These are phyloP conservation scores for Linum trigynum DNA, from an alignment of 345 rosid species.

Conservation along the genomic window DNA sequence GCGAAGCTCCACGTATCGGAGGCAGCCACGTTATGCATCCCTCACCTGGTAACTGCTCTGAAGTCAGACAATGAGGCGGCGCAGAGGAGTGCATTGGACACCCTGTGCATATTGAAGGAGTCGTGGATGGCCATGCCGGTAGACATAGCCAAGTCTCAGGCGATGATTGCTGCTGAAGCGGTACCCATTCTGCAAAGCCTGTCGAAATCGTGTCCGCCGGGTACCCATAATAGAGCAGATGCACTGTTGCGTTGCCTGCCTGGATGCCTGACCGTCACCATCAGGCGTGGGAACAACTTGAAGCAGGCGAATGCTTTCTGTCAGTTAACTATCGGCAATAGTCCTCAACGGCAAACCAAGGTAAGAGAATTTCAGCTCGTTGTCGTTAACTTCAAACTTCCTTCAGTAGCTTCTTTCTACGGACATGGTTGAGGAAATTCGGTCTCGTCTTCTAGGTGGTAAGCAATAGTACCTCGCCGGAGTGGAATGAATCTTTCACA, in stretches of 20 bases:
- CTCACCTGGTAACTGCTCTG: slow-evolving; percentile 67
- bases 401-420: too few relatives aligned
- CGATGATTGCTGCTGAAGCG: slow-evolving; percentile 80
- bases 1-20: slow-evolving; percentile 80
- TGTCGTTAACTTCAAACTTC: too few relatives aligned
- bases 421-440: not conserved
- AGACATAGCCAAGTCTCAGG: slow-evolving; percentile 72
- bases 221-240: slow-evolving; percentile 81
- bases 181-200: slow-evolving; percentile 70
- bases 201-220: slow-evolving; percentile 76
- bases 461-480: slow-evolving; percentile 57
- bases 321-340: slow-evolving; percentile 65
- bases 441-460: slow-evolving; percentile 39
- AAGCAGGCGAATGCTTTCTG: slow-evolving; percentile 85
- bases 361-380: slow-evolving; percentile 19
- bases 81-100: slow-evolving; percentile 69
- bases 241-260: slow-evolving; percentile 82
- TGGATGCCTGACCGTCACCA: slow-evolving; percentile 69
- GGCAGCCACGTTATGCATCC: slow-evolving; percentile 83
- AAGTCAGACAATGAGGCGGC: slow-evolving; percentile 66
- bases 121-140: slow-evolving; percentile 74
- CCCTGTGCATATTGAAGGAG: slow-evolving; percentile 61
- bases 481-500: slow-evolving; percentile 81
- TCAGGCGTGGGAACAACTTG: slow-evolving; percentile 72
- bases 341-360: slow-evolving; percentile 85